phyloP scores from a whole-genome alignment of 345 rosid genomes.

The Populus ilicifolia region DNA sequence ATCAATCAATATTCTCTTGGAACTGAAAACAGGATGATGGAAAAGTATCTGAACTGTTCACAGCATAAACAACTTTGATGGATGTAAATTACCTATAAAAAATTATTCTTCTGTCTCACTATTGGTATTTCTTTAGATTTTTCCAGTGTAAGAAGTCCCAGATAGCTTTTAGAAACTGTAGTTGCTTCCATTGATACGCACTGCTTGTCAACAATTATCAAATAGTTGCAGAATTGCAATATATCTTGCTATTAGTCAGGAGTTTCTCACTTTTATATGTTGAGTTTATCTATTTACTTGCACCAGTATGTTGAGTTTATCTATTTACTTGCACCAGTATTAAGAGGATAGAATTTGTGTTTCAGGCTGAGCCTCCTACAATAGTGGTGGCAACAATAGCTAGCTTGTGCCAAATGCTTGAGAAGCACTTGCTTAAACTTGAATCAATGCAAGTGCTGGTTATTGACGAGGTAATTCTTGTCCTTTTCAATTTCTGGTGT shows the following conservation, averaged over 20 bases:
- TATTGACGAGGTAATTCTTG: slow-evolving; percentile 68
- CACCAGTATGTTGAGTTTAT: neutral
- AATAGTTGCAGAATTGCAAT: neutral
- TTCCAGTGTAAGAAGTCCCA: neutral
- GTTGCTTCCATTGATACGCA: neutral
- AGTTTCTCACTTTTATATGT: slow-evolving; percentile 2
- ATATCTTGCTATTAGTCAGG: neutral
- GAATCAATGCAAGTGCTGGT: slow-evolving; percentile 67
- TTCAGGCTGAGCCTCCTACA: slow-evolving; percentile 92
- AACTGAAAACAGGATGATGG: too few species aligned
- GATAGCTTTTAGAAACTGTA: neutral
- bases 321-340: neutral
- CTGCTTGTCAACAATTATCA: too few species aligned
- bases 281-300: neutral
- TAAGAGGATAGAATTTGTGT: slow-evolving; percentile 10
- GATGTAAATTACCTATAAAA: too few species aligned
- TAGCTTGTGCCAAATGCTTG: slow-evolving; percentile 83
- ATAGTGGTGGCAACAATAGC: slow-evolving; percentile 80
- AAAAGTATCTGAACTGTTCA: neutral
- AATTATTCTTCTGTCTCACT: neutral
- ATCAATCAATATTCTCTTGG: too few species aligned
- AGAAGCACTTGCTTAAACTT: slow-evolving; percentile 66
- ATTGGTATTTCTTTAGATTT: neutral
- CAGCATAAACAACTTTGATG: too few species aligned
- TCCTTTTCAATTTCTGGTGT: slow-evolving; percentile 1